Conservation (phyloP, 306 rosid genomes). For the Dryas octopetala region DNA sequence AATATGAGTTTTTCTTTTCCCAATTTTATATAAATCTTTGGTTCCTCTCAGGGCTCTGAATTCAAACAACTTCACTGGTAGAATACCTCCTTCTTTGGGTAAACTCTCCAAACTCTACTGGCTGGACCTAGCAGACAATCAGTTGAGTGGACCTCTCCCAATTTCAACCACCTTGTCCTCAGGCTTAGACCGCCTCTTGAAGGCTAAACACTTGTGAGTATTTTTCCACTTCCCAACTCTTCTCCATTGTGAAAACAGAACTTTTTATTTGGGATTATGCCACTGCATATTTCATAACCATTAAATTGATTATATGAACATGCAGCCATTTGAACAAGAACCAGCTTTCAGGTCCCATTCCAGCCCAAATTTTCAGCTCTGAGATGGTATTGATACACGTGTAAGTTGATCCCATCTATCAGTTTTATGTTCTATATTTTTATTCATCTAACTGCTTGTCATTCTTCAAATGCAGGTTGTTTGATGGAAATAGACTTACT, state of each 20-base stretch:
- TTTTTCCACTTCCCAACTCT: conserved; percentile 1
- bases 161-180: conserved; percentile 54
- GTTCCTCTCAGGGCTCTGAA: conserved; percentile 74
- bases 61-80: conserved; percentile 73
- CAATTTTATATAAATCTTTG: not conserved
- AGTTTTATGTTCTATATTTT: not conserved
- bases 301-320: conserved; percentile 13
- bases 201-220: conserved; percentile 87
- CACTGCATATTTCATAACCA: not conserved
- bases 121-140: conserved; percentile 87
- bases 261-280: not conserved
- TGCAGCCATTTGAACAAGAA: conserved; percentile 97
- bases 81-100: conserved; percentile 82
- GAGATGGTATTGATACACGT: conserved; percentile 75
- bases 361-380: conserved; percentile 64
- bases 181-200: conserved; percentile 79
- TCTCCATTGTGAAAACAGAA: not conserved
- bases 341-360: conserved; percentile 76
- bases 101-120: conserved; percentile 84
- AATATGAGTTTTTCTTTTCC: not conserved
- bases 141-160: conserved; percentile 66
- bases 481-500: conserved; percentile 65
- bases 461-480: conserved; percentile 51
- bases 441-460: conserved; percentile 12
- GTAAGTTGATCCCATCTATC: conserved; percentile 46